phyloP scores from a whole-genome alignment of 2,329 filamentous ascomycete genomes.

The Lasiodiplodia theobromae region DNA sequence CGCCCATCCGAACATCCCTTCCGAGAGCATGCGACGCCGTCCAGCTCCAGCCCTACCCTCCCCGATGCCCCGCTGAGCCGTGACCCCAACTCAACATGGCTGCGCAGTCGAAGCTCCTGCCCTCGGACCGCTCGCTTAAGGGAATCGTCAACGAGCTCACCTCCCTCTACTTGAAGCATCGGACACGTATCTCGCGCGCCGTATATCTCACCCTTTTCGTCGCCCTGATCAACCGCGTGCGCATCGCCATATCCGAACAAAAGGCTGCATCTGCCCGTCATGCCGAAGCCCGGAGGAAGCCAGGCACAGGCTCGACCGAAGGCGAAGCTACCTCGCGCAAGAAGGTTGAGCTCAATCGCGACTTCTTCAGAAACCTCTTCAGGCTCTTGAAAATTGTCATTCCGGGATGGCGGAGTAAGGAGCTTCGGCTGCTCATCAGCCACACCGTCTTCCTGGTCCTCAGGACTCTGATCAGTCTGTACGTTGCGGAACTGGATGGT shows the following conservation, averaged over 20 bases:
- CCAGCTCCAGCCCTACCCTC: neutral
- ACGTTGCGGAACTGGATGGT: slow-evolving; percentile 95
- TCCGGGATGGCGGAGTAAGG: slow-evolving; percentile 87
- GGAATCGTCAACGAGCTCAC: slow-evolving; percentile 48
- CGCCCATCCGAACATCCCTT: slow-evolving; percentile 11
- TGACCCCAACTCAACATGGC: slow-evolving; percentile 40
- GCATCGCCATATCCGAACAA: slow-evolving; percentile 90
- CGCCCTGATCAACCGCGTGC: slow-evolving; percentile 73
- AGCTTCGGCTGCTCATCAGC: slow-evolving; percentile 83
- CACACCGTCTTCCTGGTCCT: slow-evolving; percentile 93
- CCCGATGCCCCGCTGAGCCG: slow-evolving; percentile 26
- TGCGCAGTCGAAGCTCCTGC: slow-evolving; percentile 49
- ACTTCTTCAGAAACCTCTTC: slow-evolving; percentile 80
- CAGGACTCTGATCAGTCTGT: slow-evolving; percentile 89
- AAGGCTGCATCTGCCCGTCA: slow-evolving; percentile 80
- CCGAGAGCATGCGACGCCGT: slow-evolving; percentile 29
- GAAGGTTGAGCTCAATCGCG: slow-evolving; percentile 91
- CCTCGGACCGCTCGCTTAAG: slow-evolving; percentile 45
- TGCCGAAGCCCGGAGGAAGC: slow-evolving; percentile 64
- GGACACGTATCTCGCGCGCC: slow-evolving; percentile 51
- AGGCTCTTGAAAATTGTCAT: slow-evolving; percentile 85
- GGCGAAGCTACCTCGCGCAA: slow-evolving; percentile 61
- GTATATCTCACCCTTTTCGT: slow-evolving; percentile 52
- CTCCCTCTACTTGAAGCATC: slow-evolving; percentile 47
- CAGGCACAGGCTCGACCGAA: slow-evolving; percentile 45